Evolutionary conservation across 352 stramenopile species (phyloP), one percentile per base, ranked within the genome.

Genomic region (Phytophthora tubulina): DNA sequence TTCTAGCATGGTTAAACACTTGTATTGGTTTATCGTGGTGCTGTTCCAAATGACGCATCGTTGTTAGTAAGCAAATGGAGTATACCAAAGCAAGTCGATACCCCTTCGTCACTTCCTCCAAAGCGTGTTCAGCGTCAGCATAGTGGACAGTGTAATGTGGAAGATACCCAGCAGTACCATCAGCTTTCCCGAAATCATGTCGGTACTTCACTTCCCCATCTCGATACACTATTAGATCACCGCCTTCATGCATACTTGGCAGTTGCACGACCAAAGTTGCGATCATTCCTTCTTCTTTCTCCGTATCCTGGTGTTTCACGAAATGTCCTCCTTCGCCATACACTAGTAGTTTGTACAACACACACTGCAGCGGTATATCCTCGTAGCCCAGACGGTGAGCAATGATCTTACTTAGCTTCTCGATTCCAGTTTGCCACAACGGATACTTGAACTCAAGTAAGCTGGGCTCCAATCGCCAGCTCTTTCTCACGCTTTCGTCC

Each of bases 281-380:
- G 45, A 86, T 81, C 82, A 85, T 85, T 31, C 75, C 76, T 10
- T 67, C 59, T 52, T 90, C 65, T 39, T 88, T 88, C 67, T 90
- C 82, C 35, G 75, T 88, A 54, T 88, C 78, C 48, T 80, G 72
- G 53, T 90, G 79, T 27, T 74, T 73, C 4, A 70, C 45, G 49
- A 85, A 89, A 50, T 86, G 80, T 14, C 70, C 79, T n/a, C 67
- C 15, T 31, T 56, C 50, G 32, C 74, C 79, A 21, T 87, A 88
- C 39, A 88, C 51, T 14, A 27, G 21, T 27, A 27, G 21, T 27
- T 27, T 27, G 21, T 27, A 27, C 21, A 27, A 27, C 21, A 27
- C 21, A 27, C 21, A 27, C 21, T 27, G 21, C 21, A 2, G 21
- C 21, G 21, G 21, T 27, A 27, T 27, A 27, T 27, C 21, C 21